Evolutionary conservation across 768 basidiomycete species (phyloP).

Genomic region (Cyathus striatus): DNA sequence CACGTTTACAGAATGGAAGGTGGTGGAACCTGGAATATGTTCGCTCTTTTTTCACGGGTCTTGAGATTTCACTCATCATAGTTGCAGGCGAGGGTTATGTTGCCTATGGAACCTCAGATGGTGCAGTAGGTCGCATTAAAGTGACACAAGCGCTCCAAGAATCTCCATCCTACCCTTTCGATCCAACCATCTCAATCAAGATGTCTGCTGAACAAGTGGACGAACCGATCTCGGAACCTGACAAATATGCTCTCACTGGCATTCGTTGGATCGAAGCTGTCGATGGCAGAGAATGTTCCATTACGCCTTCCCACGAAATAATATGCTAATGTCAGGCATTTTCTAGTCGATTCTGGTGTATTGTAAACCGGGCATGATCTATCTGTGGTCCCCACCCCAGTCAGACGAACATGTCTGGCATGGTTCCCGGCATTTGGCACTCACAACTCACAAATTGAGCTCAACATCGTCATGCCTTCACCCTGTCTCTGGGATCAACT

Average conservation of each 20-base stretch:
- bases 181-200: constrained; percentile 26
- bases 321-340: no score
- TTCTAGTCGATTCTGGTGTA: constrained; percentile 52
- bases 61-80: background rate
- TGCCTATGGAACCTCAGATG: constrained; percentile 56
- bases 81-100: constrained; percentile 50
- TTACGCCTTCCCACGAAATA: no score
- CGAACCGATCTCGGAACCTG: constrained; percentile 23
- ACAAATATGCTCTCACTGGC: constrained; percentile 42
- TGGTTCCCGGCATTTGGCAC: constrained; percentile 36
- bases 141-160: constrained; percentile 40
- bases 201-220: constrained; percentile 21
- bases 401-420: constrained; percentile 33
- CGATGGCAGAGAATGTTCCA: constrained; percentile 30
- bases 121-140: constrained; percentile 50
- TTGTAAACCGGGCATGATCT: constrained; percentile 54
- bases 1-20: constrained; percentile 54
- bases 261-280: constrained; percentile 50
- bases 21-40: constrained; percentile 35
- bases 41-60: constrained; percentile 11
- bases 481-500: constrained; percentile 55
- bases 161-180: constrained; percentile 20
- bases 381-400: constrained; percentile 45
- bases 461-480: constrained; percentile 56
- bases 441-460: constrained; percentile 46